Conservation (phyloP, 1,284 basidiomycete genomes). For the Irpex rosettiformis region DNA sequence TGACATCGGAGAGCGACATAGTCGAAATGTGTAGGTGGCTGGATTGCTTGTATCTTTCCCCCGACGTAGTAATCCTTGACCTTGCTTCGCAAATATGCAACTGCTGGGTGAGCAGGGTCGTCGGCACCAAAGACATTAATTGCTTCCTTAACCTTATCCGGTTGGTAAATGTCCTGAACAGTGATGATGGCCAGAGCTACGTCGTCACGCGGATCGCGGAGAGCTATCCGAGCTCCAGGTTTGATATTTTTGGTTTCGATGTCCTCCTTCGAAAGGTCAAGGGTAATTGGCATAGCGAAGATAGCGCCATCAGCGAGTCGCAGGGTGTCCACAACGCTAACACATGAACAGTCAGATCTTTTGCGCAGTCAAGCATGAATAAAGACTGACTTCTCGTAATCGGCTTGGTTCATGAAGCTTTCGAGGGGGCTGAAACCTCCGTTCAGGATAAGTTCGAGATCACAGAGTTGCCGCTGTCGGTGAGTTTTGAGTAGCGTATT, state of each 20-base stretch:
- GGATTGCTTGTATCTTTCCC: conserved; percentile 90
- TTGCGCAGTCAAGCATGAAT: not conserved
- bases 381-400: conserved; percentile 72
- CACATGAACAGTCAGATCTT: not conserved
- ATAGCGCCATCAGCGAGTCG: conserved; percentile 84
- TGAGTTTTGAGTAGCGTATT: not conserved
- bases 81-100: conserved; percentile 83
- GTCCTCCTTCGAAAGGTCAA: conserved; percentile 84
- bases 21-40: conserved; percentile 90
- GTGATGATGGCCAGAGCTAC: conserved; percentile 93
- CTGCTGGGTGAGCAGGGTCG: conserved; percentile 91
- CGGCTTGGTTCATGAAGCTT: conserved; percentile 88
- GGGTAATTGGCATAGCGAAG: conserved; percentile 94
- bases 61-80: conserved; percentile 92
- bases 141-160: conserved; percentile 86
- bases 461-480: conserved; percentile 85
- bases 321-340: conserved; percentile 82
- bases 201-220: conserved; percentile 94
- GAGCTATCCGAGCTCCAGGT: conserved; percentile 70
- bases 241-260: conserved; percentile 67
- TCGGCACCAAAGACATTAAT: conserved; percentile 92
- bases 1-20: conserved; percentile 91
- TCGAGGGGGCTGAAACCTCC: conserved; percentile 96
- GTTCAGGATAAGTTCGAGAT: conserved; percentile 91
- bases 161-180: conserved; percentile 85